Evolutionary conservation across 1,284 basidiomycete species (phyloP).

Genomic region (Rhodotorula sp.): DNA sequence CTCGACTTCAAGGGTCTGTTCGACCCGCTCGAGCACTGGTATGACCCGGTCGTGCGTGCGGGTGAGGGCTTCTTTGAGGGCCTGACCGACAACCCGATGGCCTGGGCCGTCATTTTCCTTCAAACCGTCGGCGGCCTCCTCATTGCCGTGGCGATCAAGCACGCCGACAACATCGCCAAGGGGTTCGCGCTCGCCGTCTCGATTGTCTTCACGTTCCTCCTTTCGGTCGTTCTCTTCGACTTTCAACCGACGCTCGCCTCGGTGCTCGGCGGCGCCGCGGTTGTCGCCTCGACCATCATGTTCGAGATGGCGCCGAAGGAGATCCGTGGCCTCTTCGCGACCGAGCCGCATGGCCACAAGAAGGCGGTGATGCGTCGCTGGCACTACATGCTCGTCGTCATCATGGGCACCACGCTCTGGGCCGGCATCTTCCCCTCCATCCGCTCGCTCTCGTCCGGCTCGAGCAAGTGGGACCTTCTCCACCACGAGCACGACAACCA

Average conservation of each 20-base stretch:
- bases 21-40: constrained; percentile 44
- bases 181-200: constrained; percentile 50
- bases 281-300: constrained; percentile 47
- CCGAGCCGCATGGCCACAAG: neutral
- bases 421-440: constrained; percentile 23
- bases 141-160: constrained; percentile 48
- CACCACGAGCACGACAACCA: constrained; percentile 11
- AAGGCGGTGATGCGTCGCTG: constrained; percentile 26
- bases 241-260: constrained; percentile 45
- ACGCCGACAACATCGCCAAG: constrained; percentile 52
- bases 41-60: constrained; percentile 30
- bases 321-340: constrained; percentile 9
- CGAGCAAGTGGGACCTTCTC: constrained; percentile 24
- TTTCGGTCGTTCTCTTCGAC: constrained; percentile 46
- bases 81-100: constrained; percentile 45
- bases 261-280: constrained; percentile 44
- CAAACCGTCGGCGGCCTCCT: constrained; percentile 51
- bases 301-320: constrained; percentile 41
- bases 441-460: constrained; percentile 24
- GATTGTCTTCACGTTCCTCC: constrained; percentile 50
- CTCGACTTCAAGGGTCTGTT: constrained; percentile 40
- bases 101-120: constrained; percentile 49
- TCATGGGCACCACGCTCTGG: constrained; percentile 14
- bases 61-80: constrained; percentile 44
- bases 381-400: constrained; percentile 33